Percentiles rank a stretch among this genome's conserved stretches.
These are phyloP conservation scores for Cornus florida DNA, from an alignment of 148 eudicot species.

Conservation along the genomic window DNA sequence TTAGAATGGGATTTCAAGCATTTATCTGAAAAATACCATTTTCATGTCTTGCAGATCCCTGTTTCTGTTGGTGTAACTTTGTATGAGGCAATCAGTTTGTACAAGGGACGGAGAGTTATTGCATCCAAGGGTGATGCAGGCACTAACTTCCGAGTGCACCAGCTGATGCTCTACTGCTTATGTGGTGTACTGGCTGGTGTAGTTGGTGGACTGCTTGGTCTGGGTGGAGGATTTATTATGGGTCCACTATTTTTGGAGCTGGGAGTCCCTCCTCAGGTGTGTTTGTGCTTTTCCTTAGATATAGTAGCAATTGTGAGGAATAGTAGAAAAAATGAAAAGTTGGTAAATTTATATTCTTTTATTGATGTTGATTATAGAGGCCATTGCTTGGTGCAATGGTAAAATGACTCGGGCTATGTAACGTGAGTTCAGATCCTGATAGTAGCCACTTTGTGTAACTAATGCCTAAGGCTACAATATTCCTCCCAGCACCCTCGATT, in stretches of 20 bases:
- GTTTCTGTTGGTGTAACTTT: constrained; percentile 64
- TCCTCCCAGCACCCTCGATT: too few relatives aligned
- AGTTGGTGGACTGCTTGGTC: constrained; percentile 88
- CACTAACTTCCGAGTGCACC: constrained; percentile 47
- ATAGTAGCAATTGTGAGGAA: background rate
- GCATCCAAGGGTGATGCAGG: constrained; percentile 56
- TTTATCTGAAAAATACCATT: background rate
- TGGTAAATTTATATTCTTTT: background rate
- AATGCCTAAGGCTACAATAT: too few relatives aligned
- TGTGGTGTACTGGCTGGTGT: constrained; percentile 74
- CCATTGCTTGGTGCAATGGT: too few relatives aligned
- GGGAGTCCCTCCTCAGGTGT: constrained; percentile 93
- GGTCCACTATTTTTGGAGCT: constrained; percentile 89
- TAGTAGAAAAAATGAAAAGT: background rate
- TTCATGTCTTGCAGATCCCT: constrained; percentile 54
- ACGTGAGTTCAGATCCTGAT: too few relatives aligned
- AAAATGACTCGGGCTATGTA: too few relatives aligned
- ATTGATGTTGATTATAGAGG: background rate
- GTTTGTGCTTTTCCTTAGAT: background rate
- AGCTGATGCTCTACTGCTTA: constrained; percentile 54
- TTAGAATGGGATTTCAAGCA: background rate
- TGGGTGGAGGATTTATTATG: constrained; percentile 91
- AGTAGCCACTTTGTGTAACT: too few relatives aligned
- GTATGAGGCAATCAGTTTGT: constrained; percentile 68
- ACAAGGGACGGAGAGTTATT: constrained; percentile 68